These are phyloP conservation scores for Candida insectalens DNA, from an alignment of 805 yeast species.

Conservation along the genomic window DNA sequence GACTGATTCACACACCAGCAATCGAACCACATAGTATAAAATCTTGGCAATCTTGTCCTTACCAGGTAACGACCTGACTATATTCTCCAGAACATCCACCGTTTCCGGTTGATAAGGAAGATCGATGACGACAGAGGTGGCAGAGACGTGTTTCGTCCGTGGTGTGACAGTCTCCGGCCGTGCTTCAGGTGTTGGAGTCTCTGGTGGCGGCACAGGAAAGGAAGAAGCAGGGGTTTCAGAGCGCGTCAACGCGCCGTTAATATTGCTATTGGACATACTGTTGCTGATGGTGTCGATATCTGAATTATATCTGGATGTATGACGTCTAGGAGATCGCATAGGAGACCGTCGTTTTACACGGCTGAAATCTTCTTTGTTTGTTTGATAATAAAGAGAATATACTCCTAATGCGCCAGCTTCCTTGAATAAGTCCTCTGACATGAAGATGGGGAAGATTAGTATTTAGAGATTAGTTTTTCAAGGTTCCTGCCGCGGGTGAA, in stretches of 20 bases:
- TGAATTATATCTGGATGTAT: not conserved
- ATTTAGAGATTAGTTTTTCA: no score
- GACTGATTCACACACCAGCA: constrained; percentile 24
- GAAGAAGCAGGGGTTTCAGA: not conserved
- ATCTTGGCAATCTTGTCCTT: constrained; percentile 66
- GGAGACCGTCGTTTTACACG: constrained; percentile 10
- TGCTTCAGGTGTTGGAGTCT: not conserved
- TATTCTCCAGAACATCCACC: constrained; percentile 7
- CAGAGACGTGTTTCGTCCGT: no score
- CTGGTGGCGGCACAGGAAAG: not conserved
- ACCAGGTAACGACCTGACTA: constrained; percentile 46
- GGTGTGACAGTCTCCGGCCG: not conserved
- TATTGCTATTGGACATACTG: no score
- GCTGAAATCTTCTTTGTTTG: constrained; percentile 8
- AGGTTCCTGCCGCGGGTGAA: no score
- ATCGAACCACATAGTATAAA: constrained; percentile 46
- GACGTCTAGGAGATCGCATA: constrained; percentile 2
- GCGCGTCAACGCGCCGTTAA: no score
- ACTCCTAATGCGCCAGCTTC: constrained; percentile 22
- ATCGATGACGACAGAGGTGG: no score
- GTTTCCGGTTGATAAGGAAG: not conserved
- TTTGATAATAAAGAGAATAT: constrained; percentile 17
- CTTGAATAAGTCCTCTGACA: constrained; percentile 11
- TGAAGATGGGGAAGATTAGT: not conserved
- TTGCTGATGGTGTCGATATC: not conserved